Evolutionary conservation across 768 basidiomycete genomes (phyloP).

Genomic region (Mycena indigotica): DNA sequence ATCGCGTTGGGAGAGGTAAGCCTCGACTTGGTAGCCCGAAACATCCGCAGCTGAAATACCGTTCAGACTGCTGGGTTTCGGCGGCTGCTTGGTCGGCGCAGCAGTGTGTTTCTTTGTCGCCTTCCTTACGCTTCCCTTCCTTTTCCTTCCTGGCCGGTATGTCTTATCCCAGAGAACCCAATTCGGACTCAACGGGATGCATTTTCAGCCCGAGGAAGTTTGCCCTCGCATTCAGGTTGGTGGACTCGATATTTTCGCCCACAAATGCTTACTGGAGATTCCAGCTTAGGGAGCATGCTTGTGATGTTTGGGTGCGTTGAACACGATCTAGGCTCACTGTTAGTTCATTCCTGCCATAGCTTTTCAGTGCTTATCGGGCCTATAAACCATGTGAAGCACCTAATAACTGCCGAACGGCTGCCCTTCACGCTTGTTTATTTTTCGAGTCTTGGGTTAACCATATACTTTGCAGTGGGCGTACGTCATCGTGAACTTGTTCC

Average conservation of each 20-base stretch:
- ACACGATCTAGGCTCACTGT: no score
- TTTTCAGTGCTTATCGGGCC: slow-evolving; percentile 90
- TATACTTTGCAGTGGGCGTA: slow-evolving; percentile 92
- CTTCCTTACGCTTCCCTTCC: slow-evolving; percentile 75
- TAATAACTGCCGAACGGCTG: slow-evolving; percentile 77
- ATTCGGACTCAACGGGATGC: slow-evolving; percentile 6
- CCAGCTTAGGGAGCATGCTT: slow-evolving; percentile 86
- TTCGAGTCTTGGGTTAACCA: slow-evolving; percentile 76
- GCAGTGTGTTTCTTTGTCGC: slow-evolving; percentile 92
- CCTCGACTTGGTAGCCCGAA: background rate
- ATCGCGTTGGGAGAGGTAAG: slow-evolving; percentile 90
- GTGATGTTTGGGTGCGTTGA: slow-evolving; percentile 92
- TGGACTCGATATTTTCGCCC: no score
- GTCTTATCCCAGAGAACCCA: slow-evolving; percentile 6
- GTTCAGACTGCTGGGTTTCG: slow-evolving; percentile 85
- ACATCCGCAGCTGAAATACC: background rate
- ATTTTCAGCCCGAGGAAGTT: slow-evolving; percentile 84
- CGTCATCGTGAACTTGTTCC: slow-evolving; percentile 30
- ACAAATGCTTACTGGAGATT: no score
- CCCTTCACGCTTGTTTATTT: slow-evolving; percentile 87
- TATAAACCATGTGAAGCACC: slow-evolving; percentile 88
- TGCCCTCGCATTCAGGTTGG: slow-evolving; percentile 83
- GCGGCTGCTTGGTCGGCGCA: slow-evolving; percentile 86
- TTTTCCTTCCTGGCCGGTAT: slow-evolving; percentile 41
- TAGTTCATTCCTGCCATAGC: no score